Evolutionary conservation across 345 rosid genomes (phyloP).

Genomic region (Firmiana major): DNA sequence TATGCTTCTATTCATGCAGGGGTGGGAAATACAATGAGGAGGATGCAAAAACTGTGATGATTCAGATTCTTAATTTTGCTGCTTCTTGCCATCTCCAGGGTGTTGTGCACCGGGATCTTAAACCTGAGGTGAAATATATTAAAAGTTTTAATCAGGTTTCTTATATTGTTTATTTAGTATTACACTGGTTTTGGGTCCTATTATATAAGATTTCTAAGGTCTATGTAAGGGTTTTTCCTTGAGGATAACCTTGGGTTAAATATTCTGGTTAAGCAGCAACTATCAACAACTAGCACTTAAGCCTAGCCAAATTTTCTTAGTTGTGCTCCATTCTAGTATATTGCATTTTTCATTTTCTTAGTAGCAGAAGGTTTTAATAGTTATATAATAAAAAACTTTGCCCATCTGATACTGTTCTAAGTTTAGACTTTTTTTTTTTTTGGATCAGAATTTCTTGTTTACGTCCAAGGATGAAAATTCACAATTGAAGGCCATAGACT

Average conservation of each 20-base stretch:
- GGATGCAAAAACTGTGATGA: constrained; percentile 90
- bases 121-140: constrained; percentile 74
- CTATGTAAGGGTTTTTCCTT: not conserved
- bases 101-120: constrained; percentile 95
- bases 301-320: not conserved
- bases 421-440: constrained; percentile 21
- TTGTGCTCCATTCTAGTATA: not conserved
- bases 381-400: not conserved
- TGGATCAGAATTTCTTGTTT: constrained; percentile 83
- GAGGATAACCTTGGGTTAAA: not conserved
- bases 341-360: not conserved
- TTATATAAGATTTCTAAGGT: not conserved
- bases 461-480: constrained; percentile 78
- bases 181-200: not conserved
- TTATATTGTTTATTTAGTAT: not conserved
- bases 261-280: not conserved
- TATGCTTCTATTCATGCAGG: constrained; percentile 36
- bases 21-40: constrained; percentile 98
- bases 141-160: not conserved
- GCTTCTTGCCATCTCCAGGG: constrained; percentile 98
- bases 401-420: constrained; percentile 2
- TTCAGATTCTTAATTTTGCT: constrained; percentile 84
- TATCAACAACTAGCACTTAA: not conserved
- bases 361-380: not conserved
- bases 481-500: constrained; percentile 86